These are phyloP conservation scores for Deuterostichococcus epilithicus DNA, from an alignment of 139 green algal genomes.

Conservation along the genomic window DNA sequence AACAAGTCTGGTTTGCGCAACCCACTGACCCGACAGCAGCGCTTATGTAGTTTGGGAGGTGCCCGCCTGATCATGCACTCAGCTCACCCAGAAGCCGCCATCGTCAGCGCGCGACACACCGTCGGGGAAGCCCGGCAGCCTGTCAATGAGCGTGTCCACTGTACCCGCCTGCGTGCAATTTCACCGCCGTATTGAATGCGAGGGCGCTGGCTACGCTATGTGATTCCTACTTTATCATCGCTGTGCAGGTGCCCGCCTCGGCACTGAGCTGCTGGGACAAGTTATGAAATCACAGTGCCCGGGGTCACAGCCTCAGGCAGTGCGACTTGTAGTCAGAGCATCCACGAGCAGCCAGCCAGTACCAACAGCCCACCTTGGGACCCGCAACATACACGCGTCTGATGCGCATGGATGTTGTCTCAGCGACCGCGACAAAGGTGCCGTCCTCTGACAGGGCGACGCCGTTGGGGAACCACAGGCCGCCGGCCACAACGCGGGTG, in stretches of 20 bases:
- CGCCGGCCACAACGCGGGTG: constrained; percentile 20
- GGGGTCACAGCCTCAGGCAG: neutral
- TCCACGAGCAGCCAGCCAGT: neutral
- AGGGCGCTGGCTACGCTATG: neutral
- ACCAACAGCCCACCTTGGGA: constrained; percentile 21
- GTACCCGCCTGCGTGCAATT: constrained; percentile 32
- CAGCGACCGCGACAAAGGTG: constrained; percentile 26
- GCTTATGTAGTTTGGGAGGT: no score
- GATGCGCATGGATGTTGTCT: constrained; percentile 33
- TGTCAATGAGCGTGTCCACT: constrained; percentile 43
- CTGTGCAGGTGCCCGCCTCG: neutral
- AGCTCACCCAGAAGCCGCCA: constrained; percentile 48
- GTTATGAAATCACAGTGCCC: neutral
- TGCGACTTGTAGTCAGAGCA: no score
- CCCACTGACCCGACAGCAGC: no score
- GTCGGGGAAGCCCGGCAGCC: constrained; percentile 69
- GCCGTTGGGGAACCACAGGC: constrained; percentile 42
- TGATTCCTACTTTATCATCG: neutral
- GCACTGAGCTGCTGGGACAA: neutral
- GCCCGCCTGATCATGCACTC: neutral
- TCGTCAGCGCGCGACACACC: constrained; percentile 43
- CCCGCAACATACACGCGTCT: constrained; percentile 57
- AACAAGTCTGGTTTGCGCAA: no score
- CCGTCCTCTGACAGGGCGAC: constrained; percentile 26
- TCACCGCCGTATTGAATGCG: neutral